Evolutionary conservation across 2,329 filamentous ascomycete genomes (phyloP), one percentile per base, ranked within the genome.

Genomic region (Botrytis porri): DNA sequence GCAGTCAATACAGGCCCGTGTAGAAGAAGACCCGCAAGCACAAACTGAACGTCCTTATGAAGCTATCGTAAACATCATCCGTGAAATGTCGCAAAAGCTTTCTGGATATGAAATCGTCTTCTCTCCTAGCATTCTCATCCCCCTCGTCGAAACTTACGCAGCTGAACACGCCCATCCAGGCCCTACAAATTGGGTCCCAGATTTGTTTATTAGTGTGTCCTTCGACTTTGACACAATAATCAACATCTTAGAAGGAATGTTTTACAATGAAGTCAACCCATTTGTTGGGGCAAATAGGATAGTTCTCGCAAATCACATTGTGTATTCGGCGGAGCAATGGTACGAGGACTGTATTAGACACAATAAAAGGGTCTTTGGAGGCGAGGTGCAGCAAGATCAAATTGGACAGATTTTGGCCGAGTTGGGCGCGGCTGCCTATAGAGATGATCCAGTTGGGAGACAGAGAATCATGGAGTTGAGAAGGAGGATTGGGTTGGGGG

Each of bases 51-150:
- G 88, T 60, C 91, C 92, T 0, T 95, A 92, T 82, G 93, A 95
- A 81, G 86, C 86, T 3, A 87, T 96, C 6, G 86, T 90, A 7
- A 85, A 86, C 76, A 87, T 88, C 78, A 86, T 92, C 61, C 87
- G 89, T 74, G 87, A 87, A 73, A 90, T 92, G 78, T 89, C 89
- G 45, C 88, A 91, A 78, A 87, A 89, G 61, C 89, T 90, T 25
- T 88, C 87, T 16, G 85, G 89, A 35, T 89, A 90, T 80, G 89
- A 89, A 79, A 87, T 89, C 75, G 88, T 91, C 72, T 92, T 92
- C 82, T 89, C 89, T 0, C 87, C 91, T 12, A 83, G 86, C 72
- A 84, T 85, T 2, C 84, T 92, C 0, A 84, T 92, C 18, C 88
- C 88, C 0, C 85, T 90, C 74, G 82, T 92, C 12, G 91, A 90